Percentiles rank a stretch among this genome's conserved stretches.
Evolutionary conservation across 2,329 filamentous ascomycete species (phyloP).

Genomic region (Colletotrichum trifolii): DNA sequence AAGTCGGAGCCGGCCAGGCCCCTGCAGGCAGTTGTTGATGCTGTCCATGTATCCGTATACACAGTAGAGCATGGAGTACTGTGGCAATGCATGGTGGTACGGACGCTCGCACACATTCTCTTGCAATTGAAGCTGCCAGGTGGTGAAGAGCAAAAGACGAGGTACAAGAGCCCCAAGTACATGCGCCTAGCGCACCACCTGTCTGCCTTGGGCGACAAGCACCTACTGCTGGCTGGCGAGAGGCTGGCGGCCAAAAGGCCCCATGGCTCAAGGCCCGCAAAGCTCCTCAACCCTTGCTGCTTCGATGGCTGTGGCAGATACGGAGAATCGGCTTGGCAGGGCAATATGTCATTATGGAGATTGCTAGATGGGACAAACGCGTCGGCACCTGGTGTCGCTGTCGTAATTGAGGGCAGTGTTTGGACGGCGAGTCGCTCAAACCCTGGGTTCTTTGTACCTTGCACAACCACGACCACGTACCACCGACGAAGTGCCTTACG

Average conservation of each 20-base stretch:
- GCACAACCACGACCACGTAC: neutral
- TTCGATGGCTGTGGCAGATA: slow-evolving; percentile 27
- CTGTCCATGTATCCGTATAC: too few relatives aligned
- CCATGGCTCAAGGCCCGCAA: slow-evolving; percentile 19
- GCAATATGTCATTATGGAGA: slow-evolving; percentile 35
- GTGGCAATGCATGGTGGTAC: too few relatives aligned
- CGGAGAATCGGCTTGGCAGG: slow-evolving; percentile 31
- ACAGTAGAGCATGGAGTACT: too few relatives aligned
- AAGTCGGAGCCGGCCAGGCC: neutral
- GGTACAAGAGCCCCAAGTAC: slow-evolving; percentile 7
- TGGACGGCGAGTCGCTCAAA: slow-evolving; percentile 31
- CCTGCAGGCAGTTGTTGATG: neutral
- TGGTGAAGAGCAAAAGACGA: neutral
- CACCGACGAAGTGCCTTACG: neutral
- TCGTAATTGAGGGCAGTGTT: slow-evolving; percentile 31
- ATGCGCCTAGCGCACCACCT: neutral
- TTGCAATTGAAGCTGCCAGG: too few relatives aligned
- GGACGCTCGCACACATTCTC: too few relatives aligned
- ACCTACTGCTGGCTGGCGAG: too few relatives aligned
- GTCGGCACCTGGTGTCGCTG: slow-evolving; percentile 18
- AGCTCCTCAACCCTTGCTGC: slow-evolving; percentile 20
- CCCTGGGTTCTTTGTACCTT: slow-evolving; percentile 3
- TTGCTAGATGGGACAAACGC: slow-evolving; percentile 21
- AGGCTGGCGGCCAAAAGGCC: too few relatives aligned
- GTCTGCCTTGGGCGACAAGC: too few relatives aligned